Percentiles rank a stretch among this genome's conserved stretches.
Conservation (phyloP, 441 rosid species). For the Euphorbia celastroides region DNA sequence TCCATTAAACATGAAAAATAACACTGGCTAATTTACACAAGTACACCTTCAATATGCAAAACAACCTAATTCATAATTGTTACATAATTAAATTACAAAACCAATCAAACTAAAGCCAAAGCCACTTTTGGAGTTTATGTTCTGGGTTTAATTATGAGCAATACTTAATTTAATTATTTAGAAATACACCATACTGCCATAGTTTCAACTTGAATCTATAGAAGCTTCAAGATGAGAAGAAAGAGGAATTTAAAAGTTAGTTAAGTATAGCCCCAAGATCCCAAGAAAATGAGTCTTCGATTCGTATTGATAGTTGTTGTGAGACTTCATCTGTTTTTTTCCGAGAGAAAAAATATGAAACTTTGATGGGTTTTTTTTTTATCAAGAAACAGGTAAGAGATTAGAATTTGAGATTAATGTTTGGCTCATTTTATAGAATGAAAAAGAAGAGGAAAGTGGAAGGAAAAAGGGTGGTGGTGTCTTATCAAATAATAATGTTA, state of each 20-base stretch:
- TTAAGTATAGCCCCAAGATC: constrained; percentile 52
- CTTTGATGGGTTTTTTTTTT: not conserved
- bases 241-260: not conserved
- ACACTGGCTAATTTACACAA: not conserved
- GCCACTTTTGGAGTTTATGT: not conserved
- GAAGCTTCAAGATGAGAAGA: not conserved
- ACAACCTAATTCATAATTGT: not conserved
- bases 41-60: not conserved
- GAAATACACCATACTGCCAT: not conserved
- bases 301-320: constrained; percentile 24
- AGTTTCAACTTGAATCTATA: not conserved
- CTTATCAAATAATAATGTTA: not conserved
- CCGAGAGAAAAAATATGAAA: not conserved
- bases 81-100: not conserved
- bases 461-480: constrained; percentile 3
- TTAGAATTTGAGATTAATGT: not conserved
- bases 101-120: not conserved
- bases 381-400: constrained; percentile 15
- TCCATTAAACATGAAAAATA: not conserved
- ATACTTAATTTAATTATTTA: not conserved
- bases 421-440: not conserved
- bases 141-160: not conserved
- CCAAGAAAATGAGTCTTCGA: constrained; percentile 52
- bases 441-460: not conserved
- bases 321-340: constrained; percentile 33